Conservation (phyloP, 1,139 yeast species). For the Williopsis jadinii region DNA sequence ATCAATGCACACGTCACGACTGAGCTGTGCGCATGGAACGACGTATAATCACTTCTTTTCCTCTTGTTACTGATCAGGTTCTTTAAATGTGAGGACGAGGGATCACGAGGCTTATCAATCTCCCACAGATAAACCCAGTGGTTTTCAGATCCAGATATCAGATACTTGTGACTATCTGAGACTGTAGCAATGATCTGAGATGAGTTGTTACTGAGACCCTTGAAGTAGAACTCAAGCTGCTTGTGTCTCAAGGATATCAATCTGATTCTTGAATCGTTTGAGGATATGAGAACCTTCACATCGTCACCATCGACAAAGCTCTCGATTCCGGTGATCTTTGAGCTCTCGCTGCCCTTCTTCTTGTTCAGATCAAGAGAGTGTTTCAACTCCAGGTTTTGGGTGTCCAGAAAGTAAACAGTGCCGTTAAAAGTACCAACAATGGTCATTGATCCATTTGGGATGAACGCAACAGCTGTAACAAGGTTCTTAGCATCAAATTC, state of each 20-base stretch:
- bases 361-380: constrained; percentile 49
- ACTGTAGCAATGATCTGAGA: constrained; percentile 66
- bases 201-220: constrained; percentile 64
- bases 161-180: constrained; percentile 46
- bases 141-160: constrained; percentile 60
- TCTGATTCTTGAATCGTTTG: constrained; percentile 77
- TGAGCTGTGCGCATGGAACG: constrained; percentile 73
- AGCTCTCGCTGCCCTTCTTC: constrained; percentile 29
- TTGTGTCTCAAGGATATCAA: constrained; percentile 52
- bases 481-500: constrained; percentile 35
- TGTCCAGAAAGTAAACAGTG: constrained; percentile 51
- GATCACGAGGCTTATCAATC: constrained; percentile 13
- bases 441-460: constrained; percentile 62
- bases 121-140: constrained; percentile 72
- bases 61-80: constrained; percentile 18
- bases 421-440: constrained; percentile 85
- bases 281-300: constrained; percentile 43
- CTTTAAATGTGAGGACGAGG: constrained; percentile 24
- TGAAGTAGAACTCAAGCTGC: constrained; percentile 58
- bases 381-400: constrained; percentile 53
- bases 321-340: constrained; percentile 49
- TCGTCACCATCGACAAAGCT: constrained; percentile 25
- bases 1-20: constrained; percentile 70
- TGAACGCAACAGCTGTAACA: constrained; percentile 63
- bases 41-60: constrained; percentile 39